These are phyloP conservation scores for Claviceps pusilla DNA, from an alignment of 2,329 filamentous ascomycete genomes.

Conservation along the genomic window DNA sequence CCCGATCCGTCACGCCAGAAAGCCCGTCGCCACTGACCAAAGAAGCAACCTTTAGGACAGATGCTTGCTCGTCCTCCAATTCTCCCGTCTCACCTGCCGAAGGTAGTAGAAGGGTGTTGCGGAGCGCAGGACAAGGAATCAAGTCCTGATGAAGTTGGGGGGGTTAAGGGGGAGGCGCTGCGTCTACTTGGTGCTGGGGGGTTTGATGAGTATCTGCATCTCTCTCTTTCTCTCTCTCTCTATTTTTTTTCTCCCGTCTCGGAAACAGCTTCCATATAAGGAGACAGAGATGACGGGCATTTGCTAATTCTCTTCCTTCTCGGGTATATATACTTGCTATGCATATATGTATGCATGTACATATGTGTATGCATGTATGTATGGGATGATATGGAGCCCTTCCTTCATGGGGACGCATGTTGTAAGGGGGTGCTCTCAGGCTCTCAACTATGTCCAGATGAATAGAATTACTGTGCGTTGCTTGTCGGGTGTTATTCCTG, in stretches of 20 bases:
- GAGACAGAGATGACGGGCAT: not conserved
- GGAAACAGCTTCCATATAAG: not conserved
- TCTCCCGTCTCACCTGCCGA: slow-evolving; percentile 5
- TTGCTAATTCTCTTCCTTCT: no score
- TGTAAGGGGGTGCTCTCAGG: no score
- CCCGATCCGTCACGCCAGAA: slow-evolving; percentile 39
- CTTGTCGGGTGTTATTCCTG: no score
- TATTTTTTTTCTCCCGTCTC: not conserved
- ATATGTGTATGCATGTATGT: not conserved
- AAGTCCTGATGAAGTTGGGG: not conserved
- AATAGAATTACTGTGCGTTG: no score
- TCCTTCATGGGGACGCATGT: no score
- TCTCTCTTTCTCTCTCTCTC: not conserved
- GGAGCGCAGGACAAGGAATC: slow-evolving; percentile 10
- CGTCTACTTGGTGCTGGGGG: not conserved
- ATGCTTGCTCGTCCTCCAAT: slow-evolving; percentile 5
- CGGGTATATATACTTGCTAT: not conserved
- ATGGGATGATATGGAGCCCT: no score
- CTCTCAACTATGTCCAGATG: no score
- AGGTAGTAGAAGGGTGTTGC: slow-evolving; percentile 10
- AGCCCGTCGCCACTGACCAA: slow-evolving; percentile 36
- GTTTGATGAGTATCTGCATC: not conserved
- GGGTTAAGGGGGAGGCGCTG: no score
- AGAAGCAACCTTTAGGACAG: slow-evolving; percentile 23
- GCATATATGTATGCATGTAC: not conserved